Conservation (phyloP, 495 filamentous ascomycete species). For the Hypoxylon subgilvum region DNA sequence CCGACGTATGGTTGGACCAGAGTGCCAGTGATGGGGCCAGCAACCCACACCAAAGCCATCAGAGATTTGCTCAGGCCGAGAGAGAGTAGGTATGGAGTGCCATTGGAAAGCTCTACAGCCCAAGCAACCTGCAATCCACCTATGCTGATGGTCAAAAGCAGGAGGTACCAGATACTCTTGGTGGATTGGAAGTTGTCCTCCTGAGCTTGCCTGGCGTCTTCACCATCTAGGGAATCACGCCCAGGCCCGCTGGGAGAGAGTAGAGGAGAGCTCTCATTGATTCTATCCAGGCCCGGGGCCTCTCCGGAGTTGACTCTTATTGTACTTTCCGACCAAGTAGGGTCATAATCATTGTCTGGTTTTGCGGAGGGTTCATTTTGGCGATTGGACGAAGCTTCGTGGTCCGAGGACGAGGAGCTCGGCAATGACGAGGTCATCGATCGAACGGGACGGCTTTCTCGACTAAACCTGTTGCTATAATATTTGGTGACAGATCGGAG, state of each 20-base stretch:
- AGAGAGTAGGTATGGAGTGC: conserved; percentile 71
- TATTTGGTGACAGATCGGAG: neutral
- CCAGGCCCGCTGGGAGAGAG: conserved; percentile 56
- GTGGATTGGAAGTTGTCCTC: conserved; percentile 60
- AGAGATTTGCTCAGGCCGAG: conserved; percentile 90
- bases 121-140: conserved; percentile 92
- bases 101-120: conserved; percentile 88
- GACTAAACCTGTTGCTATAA: neutral
- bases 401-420: conserved; percentile 32
- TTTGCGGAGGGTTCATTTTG: conserved; percentile 20
- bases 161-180: conserved; percentile 81
- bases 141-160: conserved; percentile 81
- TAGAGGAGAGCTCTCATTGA: conserved; percentile 67
- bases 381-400: conserved; percentile 26
- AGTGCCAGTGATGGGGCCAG: conserved; percentile 82
- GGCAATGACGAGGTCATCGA: conserved; percentile 43
- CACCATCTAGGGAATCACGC: conserved; percentile 46
- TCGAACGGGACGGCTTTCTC: conserved; percentile 16
- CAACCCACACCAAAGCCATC: conserved; percentile 94
- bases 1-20: conserved; percentile 95
- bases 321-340: conserved; percentile 29
- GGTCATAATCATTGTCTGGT: conserved; percentile 16
- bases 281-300: conserved; percentile 18
- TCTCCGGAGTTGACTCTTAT: conserved; percentile 23
- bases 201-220: conserved; percentile 44